Evolutionary conservation across 805 yeast genomes (phyloP).

Genomic region (Starmerella stellata): DNA sequence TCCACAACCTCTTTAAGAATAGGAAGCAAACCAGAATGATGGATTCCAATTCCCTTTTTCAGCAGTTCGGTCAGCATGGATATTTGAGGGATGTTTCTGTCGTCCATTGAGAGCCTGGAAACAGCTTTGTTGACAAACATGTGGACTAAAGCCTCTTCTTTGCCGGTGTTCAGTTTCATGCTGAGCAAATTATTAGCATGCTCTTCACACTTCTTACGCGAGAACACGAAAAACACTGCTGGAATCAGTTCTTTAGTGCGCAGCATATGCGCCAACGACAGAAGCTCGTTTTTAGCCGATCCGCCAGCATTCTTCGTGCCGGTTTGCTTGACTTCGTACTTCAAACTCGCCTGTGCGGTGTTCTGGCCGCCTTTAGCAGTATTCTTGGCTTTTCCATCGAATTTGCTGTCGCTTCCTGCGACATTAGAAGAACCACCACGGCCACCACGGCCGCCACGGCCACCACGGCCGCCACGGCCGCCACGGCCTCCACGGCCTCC

Average conservation of each 20-base stretch:
- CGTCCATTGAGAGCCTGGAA: constrained; percentile 73
- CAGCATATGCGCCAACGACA: constrained; percentile 50
- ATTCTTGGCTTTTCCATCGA: no score
- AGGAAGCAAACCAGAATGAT: constrained; percentile 85
- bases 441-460: constrained; percentile 21
- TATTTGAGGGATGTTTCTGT: constrained; percentile 84
- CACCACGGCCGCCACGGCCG: no score
- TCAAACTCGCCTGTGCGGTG: constrained; percentile 11
- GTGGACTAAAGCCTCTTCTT: constrained; percentile 76
- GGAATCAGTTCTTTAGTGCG: constrained; percentile 60
- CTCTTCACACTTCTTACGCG: constrained; percentile 84
- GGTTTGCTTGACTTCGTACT: constrained; percentile 17
- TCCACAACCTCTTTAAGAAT: constrained; percentile 88
- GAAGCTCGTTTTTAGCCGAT: constrained; percentile 68
- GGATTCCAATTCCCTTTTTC: constrained; percentile 85
- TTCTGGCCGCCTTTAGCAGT: neutral
- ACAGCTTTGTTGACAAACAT: constrained; percentile 86
- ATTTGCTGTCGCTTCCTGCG: constrained; percentile 21
- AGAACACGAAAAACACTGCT: constrained; percentile 82
- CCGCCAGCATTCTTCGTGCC: constrained; percentile 33
- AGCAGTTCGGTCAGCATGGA: constrained; percentile 62
- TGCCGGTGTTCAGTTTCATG: constrained; percentile 63
- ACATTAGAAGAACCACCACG: constrained; percentile 22
- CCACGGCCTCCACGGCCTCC: no score
- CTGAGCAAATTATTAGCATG: constrained; percentile 64